Base-by-base conservation (phyloP, 345 rosid genomes). In the Aquilaria malaccensis region DNA sequence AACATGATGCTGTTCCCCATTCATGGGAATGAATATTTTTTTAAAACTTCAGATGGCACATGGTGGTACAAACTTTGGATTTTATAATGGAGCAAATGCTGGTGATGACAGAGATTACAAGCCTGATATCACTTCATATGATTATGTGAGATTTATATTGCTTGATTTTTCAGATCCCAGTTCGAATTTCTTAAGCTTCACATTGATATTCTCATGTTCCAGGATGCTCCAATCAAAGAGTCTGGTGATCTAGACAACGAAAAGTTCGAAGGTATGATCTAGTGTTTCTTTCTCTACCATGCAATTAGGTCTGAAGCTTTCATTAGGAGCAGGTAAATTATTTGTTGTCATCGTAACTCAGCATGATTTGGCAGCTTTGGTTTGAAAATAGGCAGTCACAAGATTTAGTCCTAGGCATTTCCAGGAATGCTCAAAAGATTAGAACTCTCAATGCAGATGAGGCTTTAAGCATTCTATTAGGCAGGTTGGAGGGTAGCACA, bases 31-130 rank as follows among this genome's bases (percentile, higher is more conserved):
- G 45, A 56, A 62, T 33, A 55, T 6, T 30, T 12, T 33, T 55
- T 55, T 53, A 33, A 31, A 56, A 52, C 72, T 76, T 57, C 74
- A 93, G 98, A 89, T 93, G 98, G 98, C 86, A 56, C 98, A 93
- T 67, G 98, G 98, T 63, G 98, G 98, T 67, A 85, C 97, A 52
- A 93, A 93, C 80, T 93, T 89, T 73, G 98, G 98, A 61, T 93
- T 93, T 77, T 89, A 87, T 56, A 87, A 70, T 67, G 98, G 98
- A 65, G 98, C 98, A 72, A 93, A 93, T 70, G 87, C 93, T 57
- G 97, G 86, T 61, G 72, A 68, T 46, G 83, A 82, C 70, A 79
- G 72, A 48, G 89, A 84, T 72, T 93, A 87, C 79, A 84, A 93
- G 72, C 83, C 98, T 37, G 98, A 93, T 74, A 79, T 93, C 58